phyloP scores from a whole-genome alignment of 306 rosid species.

The Pyrus bretschneideri region DNA sequence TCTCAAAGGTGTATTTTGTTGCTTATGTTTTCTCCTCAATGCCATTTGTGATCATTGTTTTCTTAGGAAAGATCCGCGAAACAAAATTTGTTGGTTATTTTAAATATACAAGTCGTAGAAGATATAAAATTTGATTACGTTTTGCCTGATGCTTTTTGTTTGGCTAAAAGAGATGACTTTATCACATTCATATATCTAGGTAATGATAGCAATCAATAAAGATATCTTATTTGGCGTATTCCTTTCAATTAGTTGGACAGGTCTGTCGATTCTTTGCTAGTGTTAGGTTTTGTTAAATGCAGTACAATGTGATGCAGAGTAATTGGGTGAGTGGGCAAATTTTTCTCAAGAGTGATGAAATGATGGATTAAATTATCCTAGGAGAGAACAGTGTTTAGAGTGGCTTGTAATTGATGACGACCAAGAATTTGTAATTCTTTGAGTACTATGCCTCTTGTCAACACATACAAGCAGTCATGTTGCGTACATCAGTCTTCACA shows the following conservation, averaged over 20 bases:
- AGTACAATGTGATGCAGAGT: not conserved
- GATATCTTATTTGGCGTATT: not conserved
- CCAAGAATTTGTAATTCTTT: not conserved
- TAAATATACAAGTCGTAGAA: not conserved
- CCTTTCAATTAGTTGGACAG: not conserved
- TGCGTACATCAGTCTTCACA: not conserved
- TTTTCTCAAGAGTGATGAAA: not conserved
- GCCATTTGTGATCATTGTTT: not conserved
- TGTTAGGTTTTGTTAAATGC: not conserved
- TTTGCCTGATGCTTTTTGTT: not conserved
- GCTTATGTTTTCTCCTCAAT: not conserved
- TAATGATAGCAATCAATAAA: not conserved
- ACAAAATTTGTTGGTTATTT: not conserved
- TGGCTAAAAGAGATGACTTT: not conserved
- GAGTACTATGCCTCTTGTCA: not conserved
- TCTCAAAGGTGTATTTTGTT: constrained; percentile 58
- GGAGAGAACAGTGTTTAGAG: not conserved
- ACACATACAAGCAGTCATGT: not conserved
- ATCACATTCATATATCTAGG: not conserved
- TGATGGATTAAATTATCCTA: not conserved
- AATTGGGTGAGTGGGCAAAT: not conserved
- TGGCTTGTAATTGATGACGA: not conserved
- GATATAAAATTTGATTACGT: not conserved
- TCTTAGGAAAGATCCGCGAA: not conserved
- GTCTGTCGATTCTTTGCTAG: not conserved